These are phyloP conservation scores for button mushroom (Agaricus bisporus) DNA, from an alignment of 768 basidiomycete species.

Conservation along the genomic window DNA sequence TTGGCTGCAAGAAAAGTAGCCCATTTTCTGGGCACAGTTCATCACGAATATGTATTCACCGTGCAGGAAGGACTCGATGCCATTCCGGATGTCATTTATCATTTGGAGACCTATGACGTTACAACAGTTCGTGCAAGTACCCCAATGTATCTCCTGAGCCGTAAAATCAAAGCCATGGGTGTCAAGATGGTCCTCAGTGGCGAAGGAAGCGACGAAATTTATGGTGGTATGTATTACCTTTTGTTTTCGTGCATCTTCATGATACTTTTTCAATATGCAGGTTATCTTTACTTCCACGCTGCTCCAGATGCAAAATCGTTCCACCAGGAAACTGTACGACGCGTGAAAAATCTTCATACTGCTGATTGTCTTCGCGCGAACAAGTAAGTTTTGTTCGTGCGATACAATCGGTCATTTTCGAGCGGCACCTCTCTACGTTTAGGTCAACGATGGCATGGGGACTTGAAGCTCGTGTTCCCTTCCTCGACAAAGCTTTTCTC, in stretches of 20 bases:
- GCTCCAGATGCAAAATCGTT: slow-evolving; percentile 85
- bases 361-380: slow-evolving; percentile 97
- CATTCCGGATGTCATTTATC: slow-evolving; percentile 95
- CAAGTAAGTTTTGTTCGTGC: slow-evolving; percentile 51
- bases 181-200: slow-evolving; percentile 99
- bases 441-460: slow-evolving; percentile 99
- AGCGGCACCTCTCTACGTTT: background rate
- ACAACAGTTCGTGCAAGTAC: slow-evolving; percentile 97
- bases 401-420: background rate
- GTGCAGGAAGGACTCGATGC: slow-evolving; percentile 98
- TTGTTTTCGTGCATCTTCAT: background rate
- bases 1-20: slow-evolving; percentile 92
- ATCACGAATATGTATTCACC: slow-evolving; percentile 97
- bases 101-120: slow-evolving; percentile 98
- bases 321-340: slow-evolving; percentile 91
- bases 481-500: slow-evolving; percentile 95
- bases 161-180: slow-evolving; percentile 99
- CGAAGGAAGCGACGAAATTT: slow-evolving; percentile 96
- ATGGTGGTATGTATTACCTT: slow-evolving; percentile 62
- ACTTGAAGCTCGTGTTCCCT: slow-evolving; percentile 95
- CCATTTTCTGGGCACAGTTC: slow-evolving; percentile 87
- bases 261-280: slow-evolving; percentile 28
- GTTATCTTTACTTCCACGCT: slow-evolving; percentile 99
- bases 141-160: slow-evolving; percentile 96
- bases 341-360: slow-evolving; percentile 97